Percentiles rank a stretch among this genome's conserved stretches.
Evolutionary conservation across 768 basidiomycete species (phyloP).

Genomic region (Thelephora aurantiotincta): DNA sequence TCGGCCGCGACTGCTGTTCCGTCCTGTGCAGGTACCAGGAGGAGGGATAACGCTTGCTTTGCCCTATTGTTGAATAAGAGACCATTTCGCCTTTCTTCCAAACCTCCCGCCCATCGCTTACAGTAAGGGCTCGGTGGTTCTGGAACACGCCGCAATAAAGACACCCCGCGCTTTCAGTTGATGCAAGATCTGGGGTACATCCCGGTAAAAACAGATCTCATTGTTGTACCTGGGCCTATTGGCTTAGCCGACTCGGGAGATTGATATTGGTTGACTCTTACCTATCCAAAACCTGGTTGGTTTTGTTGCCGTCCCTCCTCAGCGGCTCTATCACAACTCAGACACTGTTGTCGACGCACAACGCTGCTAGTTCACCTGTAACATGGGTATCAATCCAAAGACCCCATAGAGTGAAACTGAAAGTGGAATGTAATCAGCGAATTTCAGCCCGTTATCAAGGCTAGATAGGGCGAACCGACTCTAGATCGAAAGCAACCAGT

Average conservation of each 20-base stretch:
- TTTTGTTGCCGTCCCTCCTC: conserved; percentile 26
- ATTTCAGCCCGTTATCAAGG: background rate
- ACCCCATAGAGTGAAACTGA: conserved; percentile 76
- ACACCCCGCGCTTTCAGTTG: conserved; percentile 33
- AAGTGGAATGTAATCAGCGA: conserved; percentile 4
- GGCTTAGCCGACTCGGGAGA: background rate
- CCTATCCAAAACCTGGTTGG: conserved; percentile 40
- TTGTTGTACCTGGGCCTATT: conserved; percentile 30
- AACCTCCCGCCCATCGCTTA: conserved; percentile 22
- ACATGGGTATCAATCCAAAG: conserved; percentile 81
- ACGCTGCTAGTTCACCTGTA: conserved; percentile 21
- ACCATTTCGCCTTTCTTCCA: background rate
- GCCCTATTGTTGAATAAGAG: conserved; percentile 34
- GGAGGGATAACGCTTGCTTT: conserved; percentile 51
- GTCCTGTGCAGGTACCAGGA: conserved; percentile 32
- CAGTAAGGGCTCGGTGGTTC: conserved; percentile 58
- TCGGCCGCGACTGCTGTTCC: conserved; percentile 30
- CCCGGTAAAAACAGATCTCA: conserved; percentile 54
- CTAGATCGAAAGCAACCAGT: conserved; percentile 70
- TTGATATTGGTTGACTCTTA: conserved; percentile 7
- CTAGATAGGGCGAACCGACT: conserved; percentile 26
- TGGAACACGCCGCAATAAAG: conserved; percentile 57
- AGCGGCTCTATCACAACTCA: conserved; percentile 32
- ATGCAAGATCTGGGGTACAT: conserved; percentile 64
- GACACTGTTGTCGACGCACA: background rate